phyloP scores from a whole-genome alignment of 768 basidiomycete species.

The Boletus tylopilopsis region DNA sequence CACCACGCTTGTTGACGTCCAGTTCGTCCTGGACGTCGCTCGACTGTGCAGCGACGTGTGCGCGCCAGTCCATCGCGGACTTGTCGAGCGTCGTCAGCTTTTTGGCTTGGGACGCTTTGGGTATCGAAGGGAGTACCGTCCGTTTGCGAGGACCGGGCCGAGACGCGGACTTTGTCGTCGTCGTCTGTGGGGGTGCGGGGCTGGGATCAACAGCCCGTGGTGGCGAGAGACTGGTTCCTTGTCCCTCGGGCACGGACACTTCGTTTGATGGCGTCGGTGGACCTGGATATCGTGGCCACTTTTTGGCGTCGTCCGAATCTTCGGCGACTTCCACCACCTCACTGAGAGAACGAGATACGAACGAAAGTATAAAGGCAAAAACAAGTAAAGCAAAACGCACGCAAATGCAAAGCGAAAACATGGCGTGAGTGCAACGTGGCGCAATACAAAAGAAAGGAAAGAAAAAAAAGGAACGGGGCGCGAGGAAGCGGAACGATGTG shows the following conservation, averaged over 20 bases:
- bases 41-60: conserved; percentile 50
- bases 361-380: not conserved
- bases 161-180: not conserved
- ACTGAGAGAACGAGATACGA: too few relatives aligned
- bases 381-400: too few relatives aligned
- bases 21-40: conserved; percentile 61
- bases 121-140: conserved; percentile 50
- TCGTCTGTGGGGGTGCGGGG: not conserved
- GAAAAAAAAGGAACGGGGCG: not conserved
- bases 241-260: too few relatives aligned
- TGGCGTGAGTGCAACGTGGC: too few relatives aligned
- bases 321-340: conserved; percentile 72
- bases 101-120: conserved; percentile 54
- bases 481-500: not conserved
- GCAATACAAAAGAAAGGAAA: too few relatives aligned
- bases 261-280: not conserved
- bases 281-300: conserved; percentile 56
- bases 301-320: conserved; percentile 69
- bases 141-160: conserved; percentile 68
- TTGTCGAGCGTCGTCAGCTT: conserved; percentile 84
- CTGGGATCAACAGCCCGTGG: not conserved
- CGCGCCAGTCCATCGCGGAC: conserved; percentile 81
- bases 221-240: too few relatives aligned
- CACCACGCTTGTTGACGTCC: conserved; percentile 67
- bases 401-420: too few relatives aligned